Evolutionary conservation across 176 grass and related monocot genomes (phyloP), one percentile per base, ranked within the genome.

Genomic region (Saccharum officinarum): DNA sequence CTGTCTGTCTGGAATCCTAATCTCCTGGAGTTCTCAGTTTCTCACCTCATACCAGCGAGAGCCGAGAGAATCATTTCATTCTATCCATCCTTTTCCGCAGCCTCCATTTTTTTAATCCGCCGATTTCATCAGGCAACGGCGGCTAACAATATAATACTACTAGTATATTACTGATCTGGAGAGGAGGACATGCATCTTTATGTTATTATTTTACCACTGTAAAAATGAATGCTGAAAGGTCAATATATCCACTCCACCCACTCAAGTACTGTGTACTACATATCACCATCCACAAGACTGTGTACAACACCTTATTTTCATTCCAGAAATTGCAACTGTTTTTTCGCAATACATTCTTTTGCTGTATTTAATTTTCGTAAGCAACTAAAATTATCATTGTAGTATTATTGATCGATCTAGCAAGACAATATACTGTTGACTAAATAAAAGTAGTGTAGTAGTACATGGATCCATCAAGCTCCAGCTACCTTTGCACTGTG

Each of bases 401-500:
- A 59, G 20, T 23, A 10, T 20, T 23, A 73, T 73, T 73, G 23
- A 28, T 16, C 12, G 45, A 47, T 45, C 2, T 74, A 47, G 25
- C 44, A 63, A 28, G 60, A 63, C 10, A 63, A 63, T 12, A 63
- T 50, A 73, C 41, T 47, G 2, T 15, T 73, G 23, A 63, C 23
- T 63, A 63, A n/a, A 23, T 46, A 76, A 52, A 26, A 62, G 5
- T 45, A 62, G 55, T 15, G 62, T 65, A 73, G 13, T 74, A 50
- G 41, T 50, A 50, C 59, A 79, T 44, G 37, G 8, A 25, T 18
- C 3, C 0, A 63, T 63, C 86, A 88, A 49, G 86, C 72, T 77
- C 86, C 49, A 71, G 73, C 72, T 77, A 71, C 49, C 20, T 77
- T 88, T 71, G 80, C 80, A 49, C 86, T 82, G 80, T 63, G 64